phyloP scores from a whole-genome alignment of 371 early-diverging fungal genomes.

The Mortierella sp. region DNA sequence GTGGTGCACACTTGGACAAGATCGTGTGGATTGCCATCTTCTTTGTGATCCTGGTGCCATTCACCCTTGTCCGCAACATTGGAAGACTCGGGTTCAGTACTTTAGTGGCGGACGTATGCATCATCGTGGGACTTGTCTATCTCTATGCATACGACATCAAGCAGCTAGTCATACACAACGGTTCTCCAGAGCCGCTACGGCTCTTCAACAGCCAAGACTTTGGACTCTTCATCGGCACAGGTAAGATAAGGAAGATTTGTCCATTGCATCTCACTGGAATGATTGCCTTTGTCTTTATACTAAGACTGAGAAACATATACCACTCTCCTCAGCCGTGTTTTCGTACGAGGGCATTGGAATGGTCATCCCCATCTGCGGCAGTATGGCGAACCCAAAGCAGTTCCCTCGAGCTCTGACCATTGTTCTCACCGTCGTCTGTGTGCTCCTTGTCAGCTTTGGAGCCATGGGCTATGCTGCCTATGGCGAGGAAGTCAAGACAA shows the following conservation, averaged over 20 bases:
- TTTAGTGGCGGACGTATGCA: slow-evolving; percentile 89
- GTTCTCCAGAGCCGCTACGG: slow-evolving; percentile 54
- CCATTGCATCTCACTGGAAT: no score
- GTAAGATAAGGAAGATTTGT: no score
- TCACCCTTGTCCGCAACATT: slow-evolving; percentile 90
- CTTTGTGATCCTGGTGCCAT: slow-evolving; percentile 76
- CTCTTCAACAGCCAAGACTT: slow-evolving; percentile 70
- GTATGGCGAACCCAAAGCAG: slow-evolving; percentile 85
- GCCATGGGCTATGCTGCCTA: slow-evolving; percentile 86
- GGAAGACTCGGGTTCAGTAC: slow-evolving; percentile 85
- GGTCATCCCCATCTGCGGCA: slow-evolving; percentile 90
- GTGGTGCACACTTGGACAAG: slow-evolving; percentile 42
- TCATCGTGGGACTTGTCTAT: slow-evolving; percentile 85
- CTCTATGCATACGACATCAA: slow-evolving; percentile 84
- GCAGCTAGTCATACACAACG: slow-evolving; percentile 62
- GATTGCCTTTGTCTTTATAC: no score
- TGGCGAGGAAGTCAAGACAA: slow-evolving; percentile 85
- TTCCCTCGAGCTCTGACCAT: slow-evolving; percentile 80
- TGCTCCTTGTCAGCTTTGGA: slow-evolving; percentile 80
- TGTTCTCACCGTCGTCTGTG: slow-evolving; percentile 78
- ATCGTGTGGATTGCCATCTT: slow-evolving; percentile 77
- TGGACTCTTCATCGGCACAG: slow-evolving; percentile 89
- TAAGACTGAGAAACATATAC: no score
- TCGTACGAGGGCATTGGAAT: slow-evolving; percentile 93
- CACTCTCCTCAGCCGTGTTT: slow-evolving; percentile 76